Base-by-base conservation (phyloP, 116 monocot genomes). In the Posidonia oceanica region DNA sequence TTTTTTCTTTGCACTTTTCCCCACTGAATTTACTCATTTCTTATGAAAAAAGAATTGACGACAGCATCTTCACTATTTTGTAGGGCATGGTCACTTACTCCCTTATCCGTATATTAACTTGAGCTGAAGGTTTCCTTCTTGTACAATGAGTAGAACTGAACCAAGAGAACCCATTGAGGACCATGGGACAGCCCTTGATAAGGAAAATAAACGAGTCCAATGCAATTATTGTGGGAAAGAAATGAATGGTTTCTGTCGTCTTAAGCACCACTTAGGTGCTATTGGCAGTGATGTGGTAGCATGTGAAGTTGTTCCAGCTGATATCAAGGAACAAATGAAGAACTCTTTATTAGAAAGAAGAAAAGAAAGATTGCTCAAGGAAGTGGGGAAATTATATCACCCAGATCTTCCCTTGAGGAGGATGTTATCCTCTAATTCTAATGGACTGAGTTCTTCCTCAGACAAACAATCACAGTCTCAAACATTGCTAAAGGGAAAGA, bases 191-290 rank as follows among this genome's bases (percentile, higher is more conserved):
- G 72, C 80, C 17, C 36, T 91, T 18, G 87, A 85, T 39, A 68
- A 77, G 62, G 87, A 70, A 5, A 85, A 78, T 58, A 63, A 74
- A 44, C 80, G 80, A 55, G 85, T 91, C 21, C 60, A 29, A 61
- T 91, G 91, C 77, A 91, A 79, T 0, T 85, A 91, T 59, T 91
- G 91, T 56, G 80, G 63, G 11, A 82, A 84, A 80, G 85, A 80
- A 52, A 74, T 87, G 16, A 52, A 62, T 18, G 87, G 87, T 1
- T 91, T 86, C 69, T 79, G 79, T 64, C 80, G 87, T 16, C 80
- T 90, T 14, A 82, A 82, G 70, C 86, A 84, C 64, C 90, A 90
- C 40, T 70, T 90, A 61, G 84, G 71, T 55, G 85, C 69, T 10
- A 36, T 84, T 15, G 83, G 85, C 12, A 79, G 36, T 52, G 81